phyloP scores from a whole-genome alignment of 306 rosid species.

The Abrus pulchellus region DNA sequence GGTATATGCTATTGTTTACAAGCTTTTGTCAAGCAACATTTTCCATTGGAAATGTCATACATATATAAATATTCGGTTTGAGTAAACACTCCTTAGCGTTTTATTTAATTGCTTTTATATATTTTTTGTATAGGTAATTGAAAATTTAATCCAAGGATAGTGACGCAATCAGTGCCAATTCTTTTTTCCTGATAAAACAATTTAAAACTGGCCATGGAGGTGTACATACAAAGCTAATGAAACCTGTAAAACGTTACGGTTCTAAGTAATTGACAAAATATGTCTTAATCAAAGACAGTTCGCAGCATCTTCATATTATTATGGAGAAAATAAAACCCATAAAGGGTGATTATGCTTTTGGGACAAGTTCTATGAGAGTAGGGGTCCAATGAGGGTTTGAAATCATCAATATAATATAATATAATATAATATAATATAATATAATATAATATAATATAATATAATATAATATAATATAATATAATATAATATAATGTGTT shows the following conservation, averaged over 20 bases:
- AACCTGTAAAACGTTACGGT: constrained; percentile 9
- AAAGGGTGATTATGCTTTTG: constrained; percentile 22
- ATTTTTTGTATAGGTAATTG: not conserved
- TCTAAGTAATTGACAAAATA: constrained; percentile 28
- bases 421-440: too few relatives aligned
- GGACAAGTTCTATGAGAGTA: constrained; percentile 14
- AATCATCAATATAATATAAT: too few relatives aligned
- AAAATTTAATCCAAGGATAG: not conserved
- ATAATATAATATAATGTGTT: too few relatives aligned
- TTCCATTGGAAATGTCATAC: constrained; percentile 36
- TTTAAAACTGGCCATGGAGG: constrained; percentile 14
- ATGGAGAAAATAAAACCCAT: not conserved
- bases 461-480: too few relatives aligned
- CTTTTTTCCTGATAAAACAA: not conserved
- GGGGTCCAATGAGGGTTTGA: constrained; percentile 25
- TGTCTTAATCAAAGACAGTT: constrained; percentile 41
- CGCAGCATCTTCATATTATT: constrained; percentile 32
- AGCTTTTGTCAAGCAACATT: constrained; percentile 51
- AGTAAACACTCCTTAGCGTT: constrained; percentile 36
- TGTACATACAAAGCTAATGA: constrained; percentile 22
- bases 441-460: too few relatives aligned
- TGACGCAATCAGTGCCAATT: constrained; percentile 21
- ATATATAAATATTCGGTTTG: constrained; percentile 17
- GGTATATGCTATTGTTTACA: constrained; percentile 57
- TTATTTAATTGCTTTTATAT: constrained; percentile 9